A percentile compares a stretch with the other conserved stretches of the same genome.
These are phyloP conservation scores for Annona cherimola DNA, from an alignment of 164 flowering plant genomes.

Conservation along the genomic window DNA sequence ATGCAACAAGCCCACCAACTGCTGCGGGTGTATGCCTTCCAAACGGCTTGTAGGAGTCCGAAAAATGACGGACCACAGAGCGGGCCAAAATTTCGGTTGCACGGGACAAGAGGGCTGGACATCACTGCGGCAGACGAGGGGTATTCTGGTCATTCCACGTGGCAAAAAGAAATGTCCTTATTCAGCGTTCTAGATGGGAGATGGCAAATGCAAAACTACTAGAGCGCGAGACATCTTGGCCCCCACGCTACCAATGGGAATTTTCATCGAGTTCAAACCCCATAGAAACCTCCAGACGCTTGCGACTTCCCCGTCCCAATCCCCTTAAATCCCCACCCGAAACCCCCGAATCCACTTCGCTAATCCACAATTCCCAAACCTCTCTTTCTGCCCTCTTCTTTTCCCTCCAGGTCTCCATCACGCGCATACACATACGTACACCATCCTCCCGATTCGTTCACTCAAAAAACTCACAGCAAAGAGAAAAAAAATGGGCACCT, in stretches of 20 bases:
- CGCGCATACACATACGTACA: neutral
- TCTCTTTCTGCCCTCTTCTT: neutral
- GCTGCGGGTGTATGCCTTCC: too few species aligned
- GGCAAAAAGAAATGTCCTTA: neutral
- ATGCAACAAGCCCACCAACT: too few species aligned
- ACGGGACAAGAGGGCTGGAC: too few species aligned
- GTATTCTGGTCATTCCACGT: neutral
- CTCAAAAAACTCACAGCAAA: neutral
- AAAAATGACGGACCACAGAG: too few species aligned
- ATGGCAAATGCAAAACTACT: neutral
- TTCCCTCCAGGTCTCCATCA: too few species aligned
- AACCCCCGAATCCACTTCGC: neutral
- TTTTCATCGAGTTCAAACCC: neutral
- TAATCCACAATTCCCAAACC: neutral
- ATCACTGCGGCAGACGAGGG: too few species aligned
- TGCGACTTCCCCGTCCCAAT: neutral
- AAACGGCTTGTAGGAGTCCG: too few species aligned
- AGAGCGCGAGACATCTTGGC: neutral
- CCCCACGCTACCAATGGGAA: neutral
- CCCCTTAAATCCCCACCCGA: neutral
- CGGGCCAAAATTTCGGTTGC: too few species aligned
- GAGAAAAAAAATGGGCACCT: constrained; percentile 20
- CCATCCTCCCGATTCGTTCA: neutral
- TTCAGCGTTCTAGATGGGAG: neutral
- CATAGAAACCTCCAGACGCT: neutral